phyloP scores from a whole-genome alignment of 2,329 filamentous ascomycete species.

The Claviceps africana region DNA sequence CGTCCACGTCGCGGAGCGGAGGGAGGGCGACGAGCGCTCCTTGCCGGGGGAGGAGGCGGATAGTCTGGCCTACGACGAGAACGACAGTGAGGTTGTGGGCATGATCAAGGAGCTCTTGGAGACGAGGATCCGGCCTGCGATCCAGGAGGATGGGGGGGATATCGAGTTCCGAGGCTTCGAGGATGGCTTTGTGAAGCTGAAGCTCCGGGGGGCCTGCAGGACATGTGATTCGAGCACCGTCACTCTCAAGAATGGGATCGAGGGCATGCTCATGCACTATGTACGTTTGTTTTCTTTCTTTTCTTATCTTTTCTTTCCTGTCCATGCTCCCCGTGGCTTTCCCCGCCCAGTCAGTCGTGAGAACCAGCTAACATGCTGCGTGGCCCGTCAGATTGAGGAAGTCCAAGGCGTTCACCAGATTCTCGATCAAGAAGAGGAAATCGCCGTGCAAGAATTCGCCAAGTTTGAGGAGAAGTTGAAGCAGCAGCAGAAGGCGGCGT shows the following conservation, averaged over 20 bases:
- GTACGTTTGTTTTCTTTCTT: conserved; percentile 36
- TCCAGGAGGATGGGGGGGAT: conserved; percentile 94
- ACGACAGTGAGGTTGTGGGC: conserved; percentile 84
- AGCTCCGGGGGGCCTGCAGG: conserved; percentile 81
- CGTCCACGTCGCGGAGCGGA: conserved; percentile 56
- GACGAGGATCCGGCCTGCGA: conserved; percentile 84
- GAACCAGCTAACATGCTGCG: background rate
- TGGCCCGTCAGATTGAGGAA: conserved; percentile 62
- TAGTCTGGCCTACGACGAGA: conserved; percentile 69
- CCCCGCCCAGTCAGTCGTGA: too few species aligned
- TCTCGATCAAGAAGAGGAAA: conserved; percentile 80
- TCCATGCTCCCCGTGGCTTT: too few species aligned
- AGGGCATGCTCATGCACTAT: conserved; percentile 96
- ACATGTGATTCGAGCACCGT: conserved; percentile 96
- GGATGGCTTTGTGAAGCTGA: conserved; percentile 66
- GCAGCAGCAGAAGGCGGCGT: conserved; percentile 34
- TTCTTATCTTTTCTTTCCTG: background rate
- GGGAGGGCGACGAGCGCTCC: conserved; percentile 29
- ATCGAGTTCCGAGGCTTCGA: conserved; percentile 91
- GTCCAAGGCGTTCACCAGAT: conserved; percentile 87
- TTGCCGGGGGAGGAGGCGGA: conserved; percentile 35
- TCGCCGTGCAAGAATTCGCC: conserved; percentile 75
- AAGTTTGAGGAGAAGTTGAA: conserved; percentile 80
- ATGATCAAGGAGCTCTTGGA: conserved; percentile 99
- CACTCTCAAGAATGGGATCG: conserved; percentile 93